Base-by-base conservation (phyloP, 2,329 filamentous ascomycete genomes). In the Cercospora brassicicola region DNA sequence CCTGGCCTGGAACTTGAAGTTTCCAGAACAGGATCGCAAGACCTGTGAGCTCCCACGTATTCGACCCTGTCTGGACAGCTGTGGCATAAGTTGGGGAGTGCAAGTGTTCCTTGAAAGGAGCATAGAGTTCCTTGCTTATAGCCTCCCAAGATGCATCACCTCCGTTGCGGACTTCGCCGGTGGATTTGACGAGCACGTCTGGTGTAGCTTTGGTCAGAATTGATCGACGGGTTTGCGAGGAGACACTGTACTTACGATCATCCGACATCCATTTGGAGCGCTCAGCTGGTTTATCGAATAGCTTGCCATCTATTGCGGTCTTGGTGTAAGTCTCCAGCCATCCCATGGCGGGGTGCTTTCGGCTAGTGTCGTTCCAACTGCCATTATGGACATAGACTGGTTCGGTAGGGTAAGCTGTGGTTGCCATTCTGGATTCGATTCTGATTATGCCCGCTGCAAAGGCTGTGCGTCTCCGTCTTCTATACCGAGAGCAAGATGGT, bases 251-350 rank as follows among this genome's bases (percentile, higher is more conserved):
- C 66, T 33, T 61, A 69, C 23, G 48, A n/a, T 30, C 69, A n/a
- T 64, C 61, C 4, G 28, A 42, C 48, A 36, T 55, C 45, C 45
- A 64, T 30, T 55, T 63, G 4, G 26, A 66, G 59, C 59, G 59
- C 28, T 45, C 39, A 48, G 36, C 20, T 26, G 59, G 36, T 9
- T 51, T 26, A 8, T 62, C 39, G 11, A 62, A n/a, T 5, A n/a
- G 36, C 26, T 31, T 45, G 36, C 13, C 59, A 20, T 73, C 72
- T 65, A 74, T 64, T 51, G 70, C 65, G 62, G 60, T 62, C 9
- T 28, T 60, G 30, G 74, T 74, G 70, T 75, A 76, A 10, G 71
- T 26, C 39, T 74, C 70, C 70, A 76, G 73, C 69, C 69, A 77
- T 30, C 70, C 71, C 72, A 75, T 71, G 13, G 67, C 68, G 13